Percentiles rank a stretch among this genome's conserved stretches.
These are phyloP conservation scores for Bipolaris bicolor DNA, from an alignment of 2,329 filamentous ascomycete genomes.

Conservation along the genomic window DNA sequence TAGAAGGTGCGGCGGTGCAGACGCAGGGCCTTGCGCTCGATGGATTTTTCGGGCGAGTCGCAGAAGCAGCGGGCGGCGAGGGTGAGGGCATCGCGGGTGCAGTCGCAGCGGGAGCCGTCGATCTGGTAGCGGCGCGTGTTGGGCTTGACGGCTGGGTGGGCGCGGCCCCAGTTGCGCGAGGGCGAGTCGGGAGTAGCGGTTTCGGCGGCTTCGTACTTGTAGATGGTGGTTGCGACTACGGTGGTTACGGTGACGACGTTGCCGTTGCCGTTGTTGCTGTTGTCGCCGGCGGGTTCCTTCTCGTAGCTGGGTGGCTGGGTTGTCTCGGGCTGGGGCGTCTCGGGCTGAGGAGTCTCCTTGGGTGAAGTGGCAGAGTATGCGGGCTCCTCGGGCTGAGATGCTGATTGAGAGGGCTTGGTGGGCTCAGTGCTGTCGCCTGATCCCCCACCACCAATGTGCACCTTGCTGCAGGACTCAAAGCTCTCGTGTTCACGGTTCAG, in stretches of 20 bases:
- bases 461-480: conserved; percentile 55
- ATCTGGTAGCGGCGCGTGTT: conserved; percentile 31
- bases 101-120: conserved; percentile 40
- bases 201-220: conserved; percentile 9
- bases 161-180: conserved; percentile 1
- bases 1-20: conserved; percentile 39
- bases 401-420: conserved; percentile 17
- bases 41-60: conserved; percentile 25
- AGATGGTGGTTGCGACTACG: conserved; percentile 12
- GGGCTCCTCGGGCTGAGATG: conserved; percentile 20
- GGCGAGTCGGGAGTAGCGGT: conserved; percentile 14
- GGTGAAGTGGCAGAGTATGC: conserved; percentile 20
- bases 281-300: conserved; percentile 1
- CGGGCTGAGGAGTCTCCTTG: conserved; percentile 8
- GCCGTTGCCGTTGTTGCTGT: background rate
- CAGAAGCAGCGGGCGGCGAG: conserved; percentile 35
- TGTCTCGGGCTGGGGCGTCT: conserved; percentile 5
- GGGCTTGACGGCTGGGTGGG: conserved; percentile 20
- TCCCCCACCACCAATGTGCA: conserved; percentile 48
- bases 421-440: conserved; percentile 13
- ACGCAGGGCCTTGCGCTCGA: conserved; percentile 43
- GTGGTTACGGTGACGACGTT: conserved; percentile 14
- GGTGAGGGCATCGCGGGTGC: conserved; percentile 26
- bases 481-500: conserved; percentile 52
- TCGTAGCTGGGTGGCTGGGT: conserved; percentile 13